These are phyloP conservation scores for Phaeoacremonium minimum DNA, from an alignment of 2,329 filamentous ascomycete species.

Conservation along the genomic window DNA sequence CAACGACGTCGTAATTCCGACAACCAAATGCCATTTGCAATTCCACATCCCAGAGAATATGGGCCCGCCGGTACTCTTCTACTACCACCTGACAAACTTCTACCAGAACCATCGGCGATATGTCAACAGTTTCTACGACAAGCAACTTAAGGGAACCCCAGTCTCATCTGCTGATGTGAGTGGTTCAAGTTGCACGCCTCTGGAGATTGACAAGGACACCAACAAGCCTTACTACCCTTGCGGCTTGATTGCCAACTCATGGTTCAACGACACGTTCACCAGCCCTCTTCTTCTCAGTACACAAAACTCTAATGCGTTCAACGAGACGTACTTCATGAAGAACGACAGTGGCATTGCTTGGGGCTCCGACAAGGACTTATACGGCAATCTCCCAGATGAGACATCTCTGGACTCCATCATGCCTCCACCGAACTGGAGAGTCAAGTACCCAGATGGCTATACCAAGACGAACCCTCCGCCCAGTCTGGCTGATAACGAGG, in stretches of 20 bases:
- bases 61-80: slow-evolving; percentile 79
- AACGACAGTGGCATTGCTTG: slow-evolving; percentile 78
- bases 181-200: slow-evolving; percentile 69
- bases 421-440: slow-evolving; percentile 82
- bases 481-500: slow-evolving; percentile 69
- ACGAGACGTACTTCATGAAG: slow-evolving; percentile 70
- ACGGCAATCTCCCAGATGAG: slow-evolving; percentile 53
- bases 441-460: slow-evolving; percentile 68
- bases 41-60: slow-evolving; percentile 80
- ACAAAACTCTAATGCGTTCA: slow-evolving; percentile 25
- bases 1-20: slow-evolving; percentile 26
- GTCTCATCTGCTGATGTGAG: slow-evolving; percentile 58
- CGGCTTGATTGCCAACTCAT: slow-evolving; percentile 90
- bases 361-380: slow-evolving; percentile 76
- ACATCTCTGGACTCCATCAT: slow-evolving; percentile 64
- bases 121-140: slow-evolving; percentile 79
- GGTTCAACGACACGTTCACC: slow-evolving; percentile 90
- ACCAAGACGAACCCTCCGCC: slow-evolving; percentile 61
- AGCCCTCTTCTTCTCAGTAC: slow-evolving; percentile 59
- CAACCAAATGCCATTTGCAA: slow-evolving; percentile 63
- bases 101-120: slow-evolving; percentile 99
- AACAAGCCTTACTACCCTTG: slow-evolving; percentile 84
- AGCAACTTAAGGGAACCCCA: slow-evolving; percentile 72
- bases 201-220: slow-evolving; percentile 48
- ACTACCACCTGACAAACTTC: slow-evolving; percentile 95